These are phyloP conservation scores for Annulohypoxylon maeteangense DNA, from an alignment of 495 filamentous ascomycete genomes.

Conservation along the genomic window DNA sequence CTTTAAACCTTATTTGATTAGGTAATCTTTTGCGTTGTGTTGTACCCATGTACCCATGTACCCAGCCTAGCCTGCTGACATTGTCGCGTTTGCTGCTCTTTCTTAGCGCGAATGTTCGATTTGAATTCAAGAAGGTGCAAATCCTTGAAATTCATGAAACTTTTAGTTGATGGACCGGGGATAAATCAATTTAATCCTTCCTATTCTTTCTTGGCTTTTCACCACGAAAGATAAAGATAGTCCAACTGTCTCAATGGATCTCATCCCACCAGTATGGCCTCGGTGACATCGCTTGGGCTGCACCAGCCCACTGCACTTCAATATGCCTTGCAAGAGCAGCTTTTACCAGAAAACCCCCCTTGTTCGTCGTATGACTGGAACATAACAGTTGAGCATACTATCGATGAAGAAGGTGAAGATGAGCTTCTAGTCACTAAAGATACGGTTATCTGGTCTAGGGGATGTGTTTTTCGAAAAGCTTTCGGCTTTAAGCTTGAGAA, in stretches of 20 bases:
- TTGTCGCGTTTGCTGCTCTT: constrained; percentile 23
- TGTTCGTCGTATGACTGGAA: constrained; percentile 79
- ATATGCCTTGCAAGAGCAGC: constrained; percentile 83
- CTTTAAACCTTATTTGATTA: constrained; percentile 14
- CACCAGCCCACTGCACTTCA: constrained; percentile 85
- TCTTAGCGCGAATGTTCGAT: background rate
- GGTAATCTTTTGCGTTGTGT: constrained; percentile 3
- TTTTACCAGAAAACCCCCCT: constrained; percentile 76
- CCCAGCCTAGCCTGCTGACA: background rate
- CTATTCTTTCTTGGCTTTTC: constrained; percentile 3
- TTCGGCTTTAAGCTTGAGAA: constrained; percentile 89
- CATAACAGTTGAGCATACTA: constrained; percentile 57
- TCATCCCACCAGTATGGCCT: constrained; percentile 71
- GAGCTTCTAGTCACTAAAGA: constrained; percentile 85
- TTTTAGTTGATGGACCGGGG: background rate
- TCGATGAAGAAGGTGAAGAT: constrained; percentile 68
- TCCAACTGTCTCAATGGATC: constrained; percentile 33
- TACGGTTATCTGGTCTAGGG: constrained; percentile 92
- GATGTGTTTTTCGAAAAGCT: constrained; percentile 83
- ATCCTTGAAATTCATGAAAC: background rate
- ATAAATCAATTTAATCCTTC: background rate
- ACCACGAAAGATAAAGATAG: background rate
- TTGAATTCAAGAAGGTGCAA: constrained; percentile 1
- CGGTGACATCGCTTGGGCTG: constrained; percentile 85
- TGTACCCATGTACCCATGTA: background rate